Percentiles rank a stretch among this genome's conserved stretches.
Conservation (phyloP, 176 grass and related monocot species). For the Hordeum marinum region DNA sequence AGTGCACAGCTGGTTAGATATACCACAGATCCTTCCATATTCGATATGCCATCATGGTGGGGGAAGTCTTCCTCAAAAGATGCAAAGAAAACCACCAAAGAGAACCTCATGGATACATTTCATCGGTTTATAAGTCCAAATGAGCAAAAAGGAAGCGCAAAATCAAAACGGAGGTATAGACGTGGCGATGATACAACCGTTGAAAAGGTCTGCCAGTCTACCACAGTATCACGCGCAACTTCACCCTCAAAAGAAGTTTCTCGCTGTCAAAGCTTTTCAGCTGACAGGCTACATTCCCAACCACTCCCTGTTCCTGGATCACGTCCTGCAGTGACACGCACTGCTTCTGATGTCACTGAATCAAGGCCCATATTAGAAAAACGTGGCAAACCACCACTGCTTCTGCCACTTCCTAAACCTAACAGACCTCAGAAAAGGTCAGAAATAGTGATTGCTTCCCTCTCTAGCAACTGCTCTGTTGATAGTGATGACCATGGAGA, state of each 20-base stretch:
- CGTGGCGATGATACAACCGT: constrained; percentile 38
- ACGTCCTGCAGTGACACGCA: constrained; percentile 42
- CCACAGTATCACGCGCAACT: constrained; percentile 76
- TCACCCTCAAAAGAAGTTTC: constrained; percentile 87
- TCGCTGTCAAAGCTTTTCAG: constrained; percentile 94
- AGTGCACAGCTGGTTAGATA: constrained; percentile 19
- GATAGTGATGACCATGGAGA: constrained; percentile 78
- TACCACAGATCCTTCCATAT: constrained; percentile 14
- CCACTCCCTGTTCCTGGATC: constrained; percentile 81
- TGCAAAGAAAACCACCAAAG: constrained; percentile 87
- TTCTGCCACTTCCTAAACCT: constrained; percentile 73
- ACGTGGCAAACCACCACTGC: constrained; percentile 72
- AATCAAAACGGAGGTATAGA: constrained; percentile 59
- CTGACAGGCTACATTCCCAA: constrained; percentile 53
- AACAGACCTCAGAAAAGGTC: constrained; percentile 52
- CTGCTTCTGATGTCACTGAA: constrained; percentile 64
- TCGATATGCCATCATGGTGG: constrained; percentile 91
- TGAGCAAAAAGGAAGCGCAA: constrained; percentile 71
- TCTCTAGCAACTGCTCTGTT: constrained; percentile 83
- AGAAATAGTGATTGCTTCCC: constrained; percentile 65
- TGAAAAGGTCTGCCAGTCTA: constrained; percentile 81
- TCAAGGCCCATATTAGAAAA: constrained; percentile 83
- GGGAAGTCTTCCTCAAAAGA: constrained; percentile 87
- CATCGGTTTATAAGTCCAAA: constrained; percentile 81
- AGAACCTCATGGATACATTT: constrained; percentile 86